A percentile compares a stretch with the other conserved stretches of the same genome.
These are phyloP conservation scores for Ophiocordyceps camponoti-floridani DNA, from an alignment of 2,329 filamentous ascomycete species.

Conservation along the genomic window DNA sequence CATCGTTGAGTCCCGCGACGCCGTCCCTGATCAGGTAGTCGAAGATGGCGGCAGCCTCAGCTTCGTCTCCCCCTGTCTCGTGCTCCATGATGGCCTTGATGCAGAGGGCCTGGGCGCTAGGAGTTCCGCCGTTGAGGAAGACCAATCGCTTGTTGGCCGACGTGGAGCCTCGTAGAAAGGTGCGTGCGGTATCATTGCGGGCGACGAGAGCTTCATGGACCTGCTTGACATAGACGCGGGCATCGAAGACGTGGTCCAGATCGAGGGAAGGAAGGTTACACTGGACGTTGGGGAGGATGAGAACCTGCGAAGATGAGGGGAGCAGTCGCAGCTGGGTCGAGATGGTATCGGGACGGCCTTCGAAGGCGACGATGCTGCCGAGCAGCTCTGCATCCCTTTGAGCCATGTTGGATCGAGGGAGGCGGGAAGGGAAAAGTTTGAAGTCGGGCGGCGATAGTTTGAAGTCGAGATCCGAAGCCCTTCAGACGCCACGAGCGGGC, in stretches of 20 bases:
- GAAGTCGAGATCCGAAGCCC: neutral
- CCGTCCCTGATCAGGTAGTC: slow-evolving; percentile 31
- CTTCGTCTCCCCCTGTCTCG: slow-evolving; percentile 28
- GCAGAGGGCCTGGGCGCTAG: slow-evolving; percentile 34
- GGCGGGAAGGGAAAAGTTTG: neutral
- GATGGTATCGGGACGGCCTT: slow-evolving; percentile 35
- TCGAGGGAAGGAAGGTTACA: slow-evolving; percentile 21
- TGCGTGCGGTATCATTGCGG: slow-evolving; percentile 27
- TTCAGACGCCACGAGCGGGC: no score
- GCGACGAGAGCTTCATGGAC: slow-evolving; percentile 30
- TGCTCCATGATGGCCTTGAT: slow-evolving; percentile 34
- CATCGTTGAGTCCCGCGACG: slow-evolving; percentile 16
- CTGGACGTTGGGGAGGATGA: slow-evolving; percentile 35
- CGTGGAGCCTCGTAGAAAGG: slow-evolving; percentile 30
- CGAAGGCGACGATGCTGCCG: slow-evolving; percentile 41
- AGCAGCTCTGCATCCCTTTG: slow-evolving; percentile 6
- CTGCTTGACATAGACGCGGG: slow-evolving; percentile 22
- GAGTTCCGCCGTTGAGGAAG: slow-evolving; percentile 41
- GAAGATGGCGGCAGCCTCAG: slow-evolving; percentile 32
- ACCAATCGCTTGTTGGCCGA: slow-evolving; percentile 32
- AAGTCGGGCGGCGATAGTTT: neutral
- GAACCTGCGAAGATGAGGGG: slow-evolving; percentile 37
- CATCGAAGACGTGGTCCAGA: slow-evolving; percentile 11
- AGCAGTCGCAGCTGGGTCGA: slow-evolving; percentile 42
- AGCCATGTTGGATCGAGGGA: slow-evolving; percentile 6